Base-by-base conservation (phyloP, 352 stramenopile species). In the Thraustochytrium sp. region DNA sequence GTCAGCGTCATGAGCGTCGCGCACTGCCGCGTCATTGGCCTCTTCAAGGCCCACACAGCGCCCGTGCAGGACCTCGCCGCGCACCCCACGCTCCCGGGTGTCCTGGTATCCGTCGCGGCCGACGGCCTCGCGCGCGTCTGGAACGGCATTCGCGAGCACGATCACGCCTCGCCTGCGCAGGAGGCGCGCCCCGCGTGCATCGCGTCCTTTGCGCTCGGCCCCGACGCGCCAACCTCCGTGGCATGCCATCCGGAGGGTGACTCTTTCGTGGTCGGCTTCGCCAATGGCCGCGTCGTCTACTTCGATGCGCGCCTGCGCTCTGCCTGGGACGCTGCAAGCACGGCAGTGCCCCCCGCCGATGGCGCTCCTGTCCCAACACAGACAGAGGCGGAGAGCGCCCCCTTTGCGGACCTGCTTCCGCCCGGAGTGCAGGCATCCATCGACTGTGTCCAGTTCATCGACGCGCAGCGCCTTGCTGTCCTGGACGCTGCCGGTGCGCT, bases 1-100 rank as follows among this genome's bases (percentile, higher is more conserved):
- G 53, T 80, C 21, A 64, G 68, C 37, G 68, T 80, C 34, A 68
- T 80, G 53, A 80, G 68, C 53, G 68, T 80, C 23, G 42, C 44
- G 8, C 34, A 80, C 34, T 55, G 31, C 18, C 68, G 68, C n/a
- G 68, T 80, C 34, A n/a, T 80, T 18, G 68, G 53, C 5, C 46
- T 80, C 23, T 51, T 80, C 48, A 29, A 80, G 68, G 68, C 44
- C 53, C 68, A 80, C 46, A 18, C 5, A n/a, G 23, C 23, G 11
- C 21, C 34, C 23, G 53, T 80, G 18, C 9, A 21, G 8, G 68
- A 44, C 18, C 37, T 80, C 8, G 48, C 18, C 9, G 48, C 68
- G 0, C 46, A 63, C 16, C 68, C 68, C 4, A 36, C 8, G 8
- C 48, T 61, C 38, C 34, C 26, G 18, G 68, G 68, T n/a, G 31